Percentiles rank a stretch among this genome's conserved stretches.
phyloP scores from a whole-genome alignment of 1,284 basidiomycete genomes.

The Cryptococcus jaspeensis region DNA sequence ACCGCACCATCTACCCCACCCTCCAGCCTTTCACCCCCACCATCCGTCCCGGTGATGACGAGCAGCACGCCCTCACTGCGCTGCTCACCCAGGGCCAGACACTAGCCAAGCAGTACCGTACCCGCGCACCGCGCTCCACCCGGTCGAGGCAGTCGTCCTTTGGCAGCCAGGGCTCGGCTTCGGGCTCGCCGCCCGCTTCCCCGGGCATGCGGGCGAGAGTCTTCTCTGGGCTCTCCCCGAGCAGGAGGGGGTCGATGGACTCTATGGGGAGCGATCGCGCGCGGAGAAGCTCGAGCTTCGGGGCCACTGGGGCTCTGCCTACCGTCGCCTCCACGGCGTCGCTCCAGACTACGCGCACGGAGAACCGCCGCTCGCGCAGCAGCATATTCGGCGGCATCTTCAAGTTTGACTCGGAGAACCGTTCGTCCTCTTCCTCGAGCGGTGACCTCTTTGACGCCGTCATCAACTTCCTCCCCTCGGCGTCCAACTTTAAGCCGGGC shows the following conservation, averaged over 20 bases:
- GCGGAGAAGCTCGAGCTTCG: neutral
- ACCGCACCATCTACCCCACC: constrained; percentile 33
- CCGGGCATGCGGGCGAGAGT: constrained; percentile 7
- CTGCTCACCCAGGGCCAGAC: constrained; percentile 27
- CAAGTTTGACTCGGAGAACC: constrained; percentile 3
- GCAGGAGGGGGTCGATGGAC: constrained; percentile 16
- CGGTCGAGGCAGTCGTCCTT: constrained; percentile 12
- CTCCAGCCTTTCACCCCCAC: constrained; percentile 31
- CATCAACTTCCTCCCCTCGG: constrained; percentile 39
- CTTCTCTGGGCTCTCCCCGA: constrained; percentile 7
- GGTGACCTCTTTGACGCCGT: constrained; percentile 34
- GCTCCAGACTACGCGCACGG: no score
- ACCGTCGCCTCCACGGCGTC: no score
- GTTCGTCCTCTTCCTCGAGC: constrained; percentile 1
- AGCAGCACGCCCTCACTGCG: constrained; percentile 21
- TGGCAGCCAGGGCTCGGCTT: constrained; percentile 1
- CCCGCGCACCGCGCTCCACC: neutral
- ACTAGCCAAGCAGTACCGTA: constrained; percentile 28
- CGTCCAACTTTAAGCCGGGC: constrained; percentile 14
- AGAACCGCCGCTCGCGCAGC: constrained; percentile 1
- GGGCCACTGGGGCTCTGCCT: neutral
- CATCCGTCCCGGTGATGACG: neutral
- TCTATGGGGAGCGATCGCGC: constrained; percentile 1
- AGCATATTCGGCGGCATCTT: constrained; percentile 15
- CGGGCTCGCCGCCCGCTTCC: constrained; percentile 10